phyloP scores from a whole-genome alignment of 2,329 filamentous ascomycete genomes.

The Fusarium sambucinum region DNA sequence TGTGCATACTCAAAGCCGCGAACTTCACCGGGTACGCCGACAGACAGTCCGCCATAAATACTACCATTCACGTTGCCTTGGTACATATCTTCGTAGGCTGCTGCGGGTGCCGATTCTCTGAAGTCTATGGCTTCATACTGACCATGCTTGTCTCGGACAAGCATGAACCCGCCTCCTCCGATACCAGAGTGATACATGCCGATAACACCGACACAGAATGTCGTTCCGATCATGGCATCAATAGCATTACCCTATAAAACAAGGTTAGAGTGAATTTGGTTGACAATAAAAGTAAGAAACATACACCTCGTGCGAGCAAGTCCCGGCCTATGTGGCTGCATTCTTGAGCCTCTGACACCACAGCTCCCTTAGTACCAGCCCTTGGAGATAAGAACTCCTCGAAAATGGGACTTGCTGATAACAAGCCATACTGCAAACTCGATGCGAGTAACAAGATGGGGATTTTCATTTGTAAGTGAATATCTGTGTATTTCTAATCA shows the following conservation, averaged over 20 bases:
- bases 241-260: slow-evolving; percentile 74
- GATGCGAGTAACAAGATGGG: slow-evolving; percentile 25
- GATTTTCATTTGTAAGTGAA: slow-evolving; percentile 5
- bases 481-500: slow-evolving; percentile 12
- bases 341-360: slow-evolving; percentile 76
- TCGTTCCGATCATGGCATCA: slow-evolving; percentile 79
- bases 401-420: slow-evolving; percentile 25
- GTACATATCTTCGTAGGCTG: slow-evolving; percentile 88
- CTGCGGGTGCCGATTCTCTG: slow-evolving; percentile 85
- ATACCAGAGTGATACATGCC: slow-evolving; percentile 86
- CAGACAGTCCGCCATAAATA: slow-evolving; percentile 77
- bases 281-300: slow-evolving; percentile 33
- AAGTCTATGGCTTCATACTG: slow-evolving; percentile 90
- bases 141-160: slow-evolving; percentile 79
- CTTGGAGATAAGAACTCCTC: slow-evolving; percentile 27
- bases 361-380: slow-evolving; percentile 65
- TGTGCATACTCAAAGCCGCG: slow-evolving; percentile 85
- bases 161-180: slow-evolving; percentile 90
- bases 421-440: slow-evolving; percentile 18
- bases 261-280: not conserved
- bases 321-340: slow-evolving; percentile 78
- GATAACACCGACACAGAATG: slow-evolving; percentile 80
- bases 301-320: slow-evolving; percentile 66
- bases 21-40: slow-evolving; percentile 79
- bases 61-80: slow-evolving; percentile 75